Base-by-base conservation (phyloP, 768 basidiomycete species). In the Pilatotrama ljubarskyi region DNA sequence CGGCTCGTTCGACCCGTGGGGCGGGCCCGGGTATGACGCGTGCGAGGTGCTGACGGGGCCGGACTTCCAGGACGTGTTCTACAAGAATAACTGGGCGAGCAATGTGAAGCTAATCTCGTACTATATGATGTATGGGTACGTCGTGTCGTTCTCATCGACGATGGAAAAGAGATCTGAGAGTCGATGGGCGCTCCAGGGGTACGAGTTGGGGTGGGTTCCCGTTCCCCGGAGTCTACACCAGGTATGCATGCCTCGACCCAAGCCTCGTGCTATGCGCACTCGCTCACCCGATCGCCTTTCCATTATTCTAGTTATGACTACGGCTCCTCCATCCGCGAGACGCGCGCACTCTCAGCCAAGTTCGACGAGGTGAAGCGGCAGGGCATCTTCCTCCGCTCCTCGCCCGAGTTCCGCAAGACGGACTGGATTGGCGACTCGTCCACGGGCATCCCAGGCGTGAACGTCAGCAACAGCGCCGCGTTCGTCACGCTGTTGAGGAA, bases 121-220 rank as follows among this genome's bases (percentile, higher is more conserved):
- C 62, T 94, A 94, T 72, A 93, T 94, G 93, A 64, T 91, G 54
- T 91, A 85, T 65, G 91, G 88, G 88, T 88, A 69, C 25, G 60
- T 54, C 6, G 14, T 35, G 8, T 32, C 41, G 56, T 20, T 22
- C 9, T 35, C 15, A 14, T 18, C n/a, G 40, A 37, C 43, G 40
- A 2, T 29, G 18, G 17, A 0, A 24, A 10, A 20, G 61, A 66
- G 22, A 18, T 29, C 26, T 55, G 10, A 47, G 37, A 36, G 15
- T 2, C 35, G 29, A 32, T 32, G 29, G 4, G 29, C 29, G 10
- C 48, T 55, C 13, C 58, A 91, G 91, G 8, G 91, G 92, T 22
- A 93, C 92, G 0, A 91, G 88, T 13, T 94, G 91, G 90, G 92
- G 90, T 40, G 88, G 80, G 10, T 76, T 93, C 42, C 88, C 92